Percentiles rank a stretch among this genome's conserved stretches.
Evolutionary conservation across 768 basidiomycete species (phyloP).

Genomic region (Lentinula edodes): DNA sequence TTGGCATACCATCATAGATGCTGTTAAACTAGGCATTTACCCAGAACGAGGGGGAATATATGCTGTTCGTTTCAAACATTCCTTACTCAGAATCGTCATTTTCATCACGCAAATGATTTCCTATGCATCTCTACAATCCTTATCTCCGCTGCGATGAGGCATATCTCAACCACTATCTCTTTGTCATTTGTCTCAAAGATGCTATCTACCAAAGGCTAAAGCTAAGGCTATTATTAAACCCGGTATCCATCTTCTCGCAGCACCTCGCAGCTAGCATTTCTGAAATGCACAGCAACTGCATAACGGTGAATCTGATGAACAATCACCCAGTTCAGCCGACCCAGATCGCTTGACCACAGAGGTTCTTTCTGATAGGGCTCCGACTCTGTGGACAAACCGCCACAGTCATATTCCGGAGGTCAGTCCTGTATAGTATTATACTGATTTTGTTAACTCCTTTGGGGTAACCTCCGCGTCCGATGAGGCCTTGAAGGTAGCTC

Average conservation of each 20-base stretch:
- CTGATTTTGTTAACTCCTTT: background rate
- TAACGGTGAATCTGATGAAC: background rate
- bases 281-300: no score
- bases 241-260: background rate
- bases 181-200: background rate
- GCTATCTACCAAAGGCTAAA: background rate
- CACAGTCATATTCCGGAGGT: background rate
- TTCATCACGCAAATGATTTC: background rate
- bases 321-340: no score
- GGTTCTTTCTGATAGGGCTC: background rate
- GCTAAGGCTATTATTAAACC: background rate
- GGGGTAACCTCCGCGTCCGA: background rate
- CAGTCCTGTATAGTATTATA: background rate
- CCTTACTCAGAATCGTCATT: background rate
- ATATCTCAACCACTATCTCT: background rate
- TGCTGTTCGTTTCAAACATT: background rate
- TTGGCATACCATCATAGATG: background rate
- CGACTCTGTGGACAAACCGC: background rate
- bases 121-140: background rate
- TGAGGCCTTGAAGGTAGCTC: background rate
- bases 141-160: background rate
- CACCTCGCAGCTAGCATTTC: background rate
- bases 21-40: background rate
- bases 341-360: no score
- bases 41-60: background rate